Conservation (phyloP, 176 grass and related monocot genomes). For the Paspalum vaginatum region DNA sequence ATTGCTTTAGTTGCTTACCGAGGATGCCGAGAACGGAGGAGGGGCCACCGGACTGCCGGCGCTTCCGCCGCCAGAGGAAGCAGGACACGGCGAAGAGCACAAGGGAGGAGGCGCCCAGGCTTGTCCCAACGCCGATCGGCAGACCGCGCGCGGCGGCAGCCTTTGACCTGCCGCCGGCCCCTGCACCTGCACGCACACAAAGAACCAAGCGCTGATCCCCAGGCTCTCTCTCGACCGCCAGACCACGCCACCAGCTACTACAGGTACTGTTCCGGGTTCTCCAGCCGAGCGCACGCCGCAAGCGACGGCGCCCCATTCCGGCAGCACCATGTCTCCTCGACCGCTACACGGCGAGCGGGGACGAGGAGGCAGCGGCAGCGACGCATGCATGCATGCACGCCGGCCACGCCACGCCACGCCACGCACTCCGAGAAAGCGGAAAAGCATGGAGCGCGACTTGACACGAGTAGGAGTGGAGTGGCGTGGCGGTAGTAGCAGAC, state of each 20-base stretch:
- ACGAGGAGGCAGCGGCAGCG: neutral
- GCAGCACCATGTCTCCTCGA: neutral
- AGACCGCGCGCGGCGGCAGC: constrained; percentile 44
- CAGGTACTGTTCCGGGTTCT: neutral
- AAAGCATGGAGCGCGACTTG: neutral
- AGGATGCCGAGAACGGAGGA: constrained; percentile 66
- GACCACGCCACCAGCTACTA: constrained; percentile 7
- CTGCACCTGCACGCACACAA: constrained; percentile 18
- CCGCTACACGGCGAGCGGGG: constrained; percentile 20
- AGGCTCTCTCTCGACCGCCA: neutral
- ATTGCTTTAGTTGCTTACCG: too few species aligned
- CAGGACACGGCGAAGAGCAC: constrained; percentile 67
- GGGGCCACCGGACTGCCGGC: constrained; percentile 35
- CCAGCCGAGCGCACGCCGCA: constrained; percentile 28
- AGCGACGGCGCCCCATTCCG: constrained; percentile 7
- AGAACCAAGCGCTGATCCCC: constrained; percentile 37
- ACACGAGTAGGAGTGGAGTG: constrained; percentile 17
- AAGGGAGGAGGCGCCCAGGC: constrained; percentile 67
- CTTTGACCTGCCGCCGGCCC: constrained; percentile 61
- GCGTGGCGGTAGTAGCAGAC: neutral
- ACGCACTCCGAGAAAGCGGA: constrained; percentile 26
- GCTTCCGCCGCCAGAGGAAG: constrained; percentile 61
- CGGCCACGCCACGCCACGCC: neutral
- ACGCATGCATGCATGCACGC: neutral
- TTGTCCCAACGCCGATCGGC: constrained; percentile 65